A percentile compares a stretch with the other conserved stretches of the same genome.
phyloP scores from a whole-genome alignment of 2,329 filamentous ascomycete species.

The Fusarium domesticum region DNA sequence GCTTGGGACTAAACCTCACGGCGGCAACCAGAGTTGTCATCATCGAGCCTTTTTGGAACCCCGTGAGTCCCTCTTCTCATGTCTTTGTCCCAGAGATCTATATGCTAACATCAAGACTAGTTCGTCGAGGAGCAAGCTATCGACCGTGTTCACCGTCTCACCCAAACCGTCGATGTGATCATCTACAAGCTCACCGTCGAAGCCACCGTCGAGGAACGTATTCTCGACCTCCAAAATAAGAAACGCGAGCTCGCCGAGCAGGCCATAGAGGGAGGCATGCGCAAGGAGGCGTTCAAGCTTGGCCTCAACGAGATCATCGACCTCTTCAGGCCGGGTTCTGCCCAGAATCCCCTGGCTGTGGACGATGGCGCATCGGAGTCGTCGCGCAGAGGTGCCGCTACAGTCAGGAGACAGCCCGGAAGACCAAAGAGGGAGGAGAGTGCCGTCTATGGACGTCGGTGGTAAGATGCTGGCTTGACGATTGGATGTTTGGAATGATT shows the following conservation, averaged over 20 bases:
- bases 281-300: slow-evolving; percentile 73
- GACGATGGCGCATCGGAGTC: slow-evolving; percentile 14
- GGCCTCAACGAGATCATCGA: slow-evolving; percentile 91
- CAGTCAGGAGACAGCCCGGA: slow-evolving; percentile 28
- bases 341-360: too few relatives aligned
- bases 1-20: slow-evolving; percentile 88
- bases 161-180: slow-evolving; percentile 89
- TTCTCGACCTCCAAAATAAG: slow-evolving; percentile 89
- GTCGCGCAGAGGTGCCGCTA: slow-evolving; percentile 22
- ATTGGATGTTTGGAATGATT: slow-evolving; percentile 11
- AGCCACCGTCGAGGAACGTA: slow-evolving; percentile 86
- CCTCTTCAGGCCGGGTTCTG: slow-evolving; percentile 69
- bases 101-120: slow-evolving; percentile 37
- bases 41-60: slow-evolving; percentile 98
- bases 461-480: slow-evolving; percentile 6
- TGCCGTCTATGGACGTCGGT: slow-evolving; percentile 17
- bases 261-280: slow-evolving; percentile 79
- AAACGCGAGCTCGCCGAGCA: slow-evolving; percentile 90
- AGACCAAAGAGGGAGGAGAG: slow-evolving; percentile 22
- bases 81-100: not conserved
- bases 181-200: slow-evolving; percentile 92
- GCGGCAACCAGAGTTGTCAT: slow-evolving; percentile 92
- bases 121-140: slow-evolving; percentile 99
- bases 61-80: slow-evolving; percentile 48
- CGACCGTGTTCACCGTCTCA: slow-evolving; percentile 96